Base-by-base conservation (phyloP, 192 early-diverging fungal genomes). In the Diversispora epigaea region DNA sequence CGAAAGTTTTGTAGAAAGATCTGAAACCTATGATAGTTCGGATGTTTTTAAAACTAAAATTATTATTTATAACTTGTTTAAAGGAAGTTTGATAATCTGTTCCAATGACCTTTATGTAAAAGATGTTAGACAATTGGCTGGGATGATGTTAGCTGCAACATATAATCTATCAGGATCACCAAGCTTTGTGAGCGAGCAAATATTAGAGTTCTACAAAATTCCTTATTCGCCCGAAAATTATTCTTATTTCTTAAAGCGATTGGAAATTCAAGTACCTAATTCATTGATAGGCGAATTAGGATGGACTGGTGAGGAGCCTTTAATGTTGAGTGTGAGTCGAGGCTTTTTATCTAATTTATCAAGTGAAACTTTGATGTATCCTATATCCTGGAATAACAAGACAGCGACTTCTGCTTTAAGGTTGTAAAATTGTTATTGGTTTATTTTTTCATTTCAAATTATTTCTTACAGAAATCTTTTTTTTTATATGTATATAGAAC, bases 121-220 rank as follows among this genome's bases (percentile, higher is more conserved):
- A 44, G 83, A 84, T 17, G 80, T 81, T 45, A 68, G 70, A n/a
- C 83, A 82, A 52, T 71, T 82, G 15, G 65, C 81, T 1, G 83
- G 81, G 17, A 82, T 82, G 83, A 63, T 75, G 0, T 56, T 84
- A 11, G 81, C 77, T 0, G 72, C 83, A 15, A 54, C 68, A 4
- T 55, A 80, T 3, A 79, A 84, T 57, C 45, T 79, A 21, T 46
- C 67, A 8, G 65, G 69, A 1, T 25, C 62, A 14, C 17, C 44
- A 67, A 17, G 47, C 10, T 63, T 71, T 66, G 75, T 72, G 11
- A 60, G 71, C 6, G 69, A 73, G 57, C 14, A 75, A 41, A 6
- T 73, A 41, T 10, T 63, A 68, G 75, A 82, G 82, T 77, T 79
- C 82, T 66, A 43, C 17, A 3, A 8, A 63, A 25, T 14, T 14